A percentile compares a stretch with the other conserved stretches of the same genome.
Conservation (phyloP, 352 stramenopile species). For the Phytophthora fragariaefolia region DNA sequence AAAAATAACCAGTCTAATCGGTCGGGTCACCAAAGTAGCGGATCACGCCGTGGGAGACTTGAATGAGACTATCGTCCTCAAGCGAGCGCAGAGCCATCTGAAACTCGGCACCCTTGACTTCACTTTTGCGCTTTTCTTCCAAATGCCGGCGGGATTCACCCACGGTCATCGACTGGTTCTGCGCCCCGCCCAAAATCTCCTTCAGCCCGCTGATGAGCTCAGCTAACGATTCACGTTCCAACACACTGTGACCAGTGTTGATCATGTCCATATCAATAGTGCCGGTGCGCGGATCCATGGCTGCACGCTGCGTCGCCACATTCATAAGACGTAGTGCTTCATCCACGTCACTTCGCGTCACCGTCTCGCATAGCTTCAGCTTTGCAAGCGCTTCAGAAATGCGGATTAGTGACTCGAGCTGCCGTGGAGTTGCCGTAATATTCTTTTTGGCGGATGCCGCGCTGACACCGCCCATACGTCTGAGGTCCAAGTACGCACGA, state of each 20-base stretch:
- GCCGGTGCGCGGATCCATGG: slow-evolving; percentile 97
- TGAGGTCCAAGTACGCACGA: slow-evolving; percentile 93
- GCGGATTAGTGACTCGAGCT: slow-evolving; percentile 99
- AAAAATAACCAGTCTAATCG: slow-evolving; percentile 24
- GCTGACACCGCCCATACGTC: slow-evolving; percentile 69
- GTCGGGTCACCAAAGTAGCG: slow-evolving; percentile 69
- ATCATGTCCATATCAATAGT: slow-evolving; percentile 99
- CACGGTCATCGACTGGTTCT: slow-evolving; percentile 80
- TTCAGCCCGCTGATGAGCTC: slow-evolving; percentile 69
- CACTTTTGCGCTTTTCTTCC: slow-evolving; percentile 80
- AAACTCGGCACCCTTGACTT: slow-evolving; percentile 88
- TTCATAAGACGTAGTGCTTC: slow-evolving; percentile 98
- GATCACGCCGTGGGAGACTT: slow-evolving; percentile 91
- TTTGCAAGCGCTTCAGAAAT: slow-evolving; percentile 96
- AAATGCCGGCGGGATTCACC: slow-evolving; percentile 89
- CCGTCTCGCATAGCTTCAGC: slow-evolving; percentile 90
- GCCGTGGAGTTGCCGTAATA: slow-evolving; percentile 98
- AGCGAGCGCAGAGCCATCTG: slow-evolving; percentile 89
- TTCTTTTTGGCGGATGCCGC: slow-evolving; percentile 89
- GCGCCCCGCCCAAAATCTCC: slow-evolving; percentile 56
- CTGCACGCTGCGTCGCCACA: slow-evolving; percentile 96
- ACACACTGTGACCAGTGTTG: slow-evolving; percentile 92
- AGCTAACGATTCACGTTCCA: slow-evolving; percentile 86
- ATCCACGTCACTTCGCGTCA: slow-evolving; percentile 87
- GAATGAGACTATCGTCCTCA: slow-evolving; percentile 93